phyloP scores from a whole-genome alignment of 768 basidiomycete genomes.

The Xerocomus potaroensis region DNA sequence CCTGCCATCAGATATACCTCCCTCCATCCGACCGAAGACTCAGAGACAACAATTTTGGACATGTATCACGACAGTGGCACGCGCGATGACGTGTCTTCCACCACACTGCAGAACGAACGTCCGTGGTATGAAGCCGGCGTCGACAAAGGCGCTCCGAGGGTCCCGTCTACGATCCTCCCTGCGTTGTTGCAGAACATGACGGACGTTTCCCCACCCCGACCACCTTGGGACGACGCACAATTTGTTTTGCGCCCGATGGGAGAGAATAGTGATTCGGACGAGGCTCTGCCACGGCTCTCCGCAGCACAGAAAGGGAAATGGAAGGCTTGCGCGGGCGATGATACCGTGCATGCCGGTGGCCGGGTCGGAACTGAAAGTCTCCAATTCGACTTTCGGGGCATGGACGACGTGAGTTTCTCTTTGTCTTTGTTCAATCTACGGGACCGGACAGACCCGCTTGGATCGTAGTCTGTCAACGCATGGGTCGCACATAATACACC shows the following conservation, averaged over 20 bases:
- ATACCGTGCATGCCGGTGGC: neutral
- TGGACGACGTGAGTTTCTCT: slow-evolving; percentile 6
- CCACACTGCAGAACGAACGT: slow-evolving; percentile 8
- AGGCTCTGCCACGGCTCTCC: slow-evolving; percentile 2
- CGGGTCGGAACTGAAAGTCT: neutral
- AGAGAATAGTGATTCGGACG: neutral
- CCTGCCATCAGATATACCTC: slow-evolving; percentile 3
- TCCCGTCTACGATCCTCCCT: slow-evolving; percentile 18
- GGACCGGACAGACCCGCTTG: neutral
- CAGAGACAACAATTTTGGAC: slow-evolving; percentile 1
- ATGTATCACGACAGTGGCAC: neutral
- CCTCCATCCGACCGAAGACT: slow-evolving; percentile 1
- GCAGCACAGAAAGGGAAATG: slow-evolving; percentile 14
- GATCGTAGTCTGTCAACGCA: slow-evolving; percentile 13
- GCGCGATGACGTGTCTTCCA: slow-evolving; percentile 11
- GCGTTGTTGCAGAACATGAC: slow-evolving; percentile 12
- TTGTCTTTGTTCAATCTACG: neutral
- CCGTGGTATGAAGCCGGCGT: slow-evolving; percentile 2
- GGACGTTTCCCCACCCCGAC: slow-evolving; percentile 1
- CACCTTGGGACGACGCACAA: neutral
- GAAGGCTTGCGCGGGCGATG: neutral
- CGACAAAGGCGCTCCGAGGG: neutral
- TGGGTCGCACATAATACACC: slow-evolving; percentile 24
- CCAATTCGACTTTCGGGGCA: neutral
- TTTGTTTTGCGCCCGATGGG: neutral